Evolutionary conservation across 2,329 filamentous ascomycete genomes (phyloP).

Genomic region (Chrysoporthe austroafricana): DNA sequence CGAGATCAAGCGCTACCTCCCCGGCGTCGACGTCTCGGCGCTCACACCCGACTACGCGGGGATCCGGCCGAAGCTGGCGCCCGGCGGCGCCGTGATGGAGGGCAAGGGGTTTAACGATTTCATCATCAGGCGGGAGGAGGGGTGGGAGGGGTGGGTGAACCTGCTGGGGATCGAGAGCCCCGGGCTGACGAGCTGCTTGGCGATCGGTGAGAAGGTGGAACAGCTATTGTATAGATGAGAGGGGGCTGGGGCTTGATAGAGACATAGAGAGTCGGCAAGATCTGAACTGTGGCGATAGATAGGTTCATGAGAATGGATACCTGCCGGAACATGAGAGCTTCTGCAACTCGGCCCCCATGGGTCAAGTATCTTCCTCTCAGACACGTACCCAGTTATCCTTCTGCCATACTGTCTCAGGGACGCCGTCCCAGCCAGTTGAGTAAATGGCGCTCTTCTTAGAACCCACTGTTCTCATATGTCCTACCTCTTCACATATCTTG

Average conservation of each 20-base stretch:
- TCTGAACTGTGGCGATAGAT: background rate
- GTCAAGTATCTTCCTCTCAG: no score
- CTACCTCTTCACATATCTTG: no score
- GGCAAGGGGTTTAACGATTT: constrained; percentile 82
- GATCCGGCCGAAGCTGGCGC: constrained; percentile 81
- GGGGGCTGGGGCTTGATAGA: background rate
- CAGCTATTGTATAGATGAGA: constrained; percentile 49
- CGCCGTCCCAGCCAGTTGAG: no score
- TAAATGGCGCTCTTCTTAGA: no score
- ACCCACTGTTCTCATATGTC: no score
- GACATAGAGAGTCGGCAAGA: background rate
- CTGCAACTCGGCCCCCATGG: no score
- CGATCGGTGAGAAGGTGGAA: constrained; percentile 78
- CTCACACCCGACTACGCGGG: constrained; percentile 87
- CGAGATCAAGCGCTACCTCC: constrained; percentile 81
- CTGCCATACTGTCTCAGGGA: no score
- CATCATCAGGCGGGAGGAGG: constrained; percentile 75
- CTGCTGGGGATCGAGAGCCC: constrained; percentile 92
- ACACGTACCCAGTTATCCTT: no score
- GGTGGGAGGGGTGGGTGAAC: constrained; percentile 83
- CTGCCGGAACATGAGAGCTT: no score
- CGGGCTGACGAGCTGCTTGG: constrained; percentile 83
- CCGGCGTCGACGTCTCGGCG: constrained; percentile 66
- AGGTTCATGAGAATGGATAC: background rate
- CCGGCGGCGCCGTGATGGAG: constrained; percentile 59